A percentile compares a stretch with the other conserved stretches of the same genome.
Evolutionary conservation across 495 filamentous ascomycete genomes (phyloP).

Genomic region (Aspergillus ostianus): DNA sequence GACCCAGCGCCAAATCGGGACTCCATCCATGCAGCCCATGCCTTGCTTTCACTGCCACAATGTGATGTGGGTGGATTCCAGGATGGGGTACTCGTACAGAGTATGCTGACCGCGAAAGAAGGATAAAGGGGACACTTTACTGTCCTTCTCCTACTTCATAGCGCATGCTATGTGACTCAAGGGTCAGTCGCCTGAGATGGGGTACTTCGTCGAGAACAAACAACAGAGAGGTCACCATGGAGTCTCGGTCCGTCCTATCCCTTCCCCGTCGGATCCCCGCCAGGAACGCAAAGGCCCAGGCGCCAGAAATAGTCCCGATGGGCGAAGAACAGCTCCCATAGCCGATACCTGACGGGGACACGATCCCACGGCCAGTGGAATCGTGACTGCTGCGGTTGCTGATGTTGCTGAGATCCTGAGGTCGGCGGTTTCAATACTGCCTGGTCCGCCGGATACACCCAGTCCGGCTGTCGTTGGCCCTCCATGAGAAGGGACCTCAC

Average conservation of each 20-base stretch:
- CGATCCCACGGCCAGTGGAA: conserved; percentile 32
- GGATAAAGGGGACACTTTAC: not conserved
- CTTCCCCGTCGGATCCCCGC: conserved; percentile 60
- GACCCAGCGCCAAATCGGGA: too few species aligned
- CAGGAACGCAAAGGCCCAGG: conserved; percentile 84
- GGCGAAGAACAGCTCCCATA: conserved; percentile 91
- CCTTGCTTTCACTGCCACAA: not conserved
- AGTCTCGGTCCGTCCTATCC: not conserved
- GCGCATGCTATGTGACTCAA: not conserved
- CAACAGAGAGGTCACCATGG: not conserved
- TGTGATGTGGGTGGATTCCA: too few species aligned
- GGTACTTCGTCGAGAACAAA: not conserved
- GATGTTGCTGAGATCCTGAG: conserved; percentile 13
- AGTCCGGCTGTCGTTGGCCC: not conserved
- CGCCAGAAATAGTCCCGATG: conserved; percentile 98
- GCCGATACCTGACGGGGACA: conserved; percentile 63
- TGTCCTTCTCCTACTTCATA: not conserved
- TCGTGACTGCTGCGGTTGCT: conserved; percentile 19
- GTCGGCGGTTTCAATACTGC: conserved; percentile 4
- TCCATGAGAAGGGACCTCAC: not conserved
- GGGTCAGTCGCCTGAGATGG: too few species aligned
- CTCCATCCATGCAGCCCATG: not conserved
- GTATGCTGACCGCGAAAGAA: not conserved
- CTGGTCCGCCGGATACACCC: not conserved
- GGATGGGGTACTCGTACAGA: not conserved